Base-by-base conservation (phyloP, 257 asterid species). In the Ilex asprella region DNA sequence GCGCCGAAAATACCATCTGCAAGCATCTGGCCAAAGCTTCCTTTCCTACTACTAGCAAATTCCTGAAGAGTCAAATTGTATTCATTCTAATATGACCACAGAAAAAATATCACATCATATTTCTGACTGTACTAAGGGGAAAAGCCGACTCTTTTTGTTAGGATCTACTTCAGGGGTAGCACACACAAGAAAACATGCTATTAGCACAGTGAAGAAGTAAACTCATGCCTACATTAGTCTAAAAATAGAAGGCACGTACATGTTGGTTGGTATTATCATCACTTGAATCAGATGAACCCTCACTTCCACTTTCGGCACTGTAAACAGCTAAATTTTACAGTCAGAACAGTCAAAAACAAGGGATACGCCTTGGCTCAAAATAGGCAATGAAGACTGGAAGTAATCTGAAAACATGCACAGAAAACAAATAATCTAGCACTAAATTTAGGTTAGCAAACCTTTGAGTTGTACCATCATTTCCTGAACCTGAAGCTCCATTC, bases 1-100 rank as follows among this genome's bases (percentile, higher is more conserved):
- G 50, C 31, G 13, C 52, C 16, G 67, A 68, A 62, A 61, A 54
- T 76, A 92, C 99, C 99, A 59, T 86, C 97, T 13, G 89, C 99
- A 65, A 92, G 95, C 99, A 89, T 92, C 77, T 81, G 95, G 55
- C 86, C 86, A 56, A 92, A 92, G 74, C 95, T 92, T 73, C 97
- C 96, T 79, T 82, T 89, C 87, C 83, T 92, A 47, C 81, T 54
- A 29, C 70, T 86, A 67, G 95, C 70, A 63, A 68, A 82, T 64
- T 79, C 96, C 99, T 86, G 66, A 64, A 67, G 57, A 2, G n/a
- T 2, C 52, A 46, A 46, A 46, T 10, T 46, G 52, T 0, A 46
- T 46, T 11, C n/a, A 11, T 46, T 14, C 10, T 46, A 6, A 46
- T 46, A 46, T 10, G n/a, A 46, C 13, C 3, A 46, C 6, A 14